A percentile compares a stretch with the other conserved stretches of the same genome.
Evolutionary conservation across 305 asterid genomes (phyloP).

Genomic region (Nicotiana rustica): DNA sequence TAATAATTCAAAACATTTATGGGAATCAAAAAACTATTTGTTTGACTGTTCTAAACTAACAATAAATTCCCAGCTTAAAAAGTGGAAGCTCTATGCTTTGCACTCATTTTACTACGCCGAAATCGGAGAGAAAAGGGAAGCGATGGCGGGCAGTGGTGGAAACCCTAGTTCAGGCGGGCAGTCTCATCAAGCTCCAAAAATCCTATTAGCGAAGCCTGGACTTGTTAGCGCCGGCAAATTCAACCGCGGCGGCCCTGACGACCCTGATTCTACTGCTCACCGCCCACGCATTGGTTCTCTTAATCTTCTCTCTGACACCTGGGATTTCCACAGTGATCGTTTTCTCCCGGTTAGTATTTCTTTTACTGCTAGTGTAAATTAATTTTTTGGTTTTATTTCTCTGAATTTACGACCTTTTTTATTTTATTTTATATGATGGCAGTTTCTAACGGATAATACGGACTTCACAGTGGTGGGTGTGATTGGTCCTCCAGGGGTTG

Average conservation of each 20-base stretch:
- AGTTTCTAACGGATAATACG: constrained; percentile 94
- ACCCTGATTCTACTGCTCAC: constrained; percentile 64
- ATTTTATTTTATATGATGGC: constrained; percentile 37
- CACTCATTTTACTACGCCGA: not conserved
- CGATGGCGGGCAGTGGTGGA: constrained; percentile 57
- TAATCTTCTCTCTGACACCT: constrained; percentile 84
- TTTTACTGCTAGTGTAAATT: not conserved
- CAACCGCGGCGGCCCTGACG: constrained; percentile 67
- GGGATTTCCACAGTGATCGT: constrained; percentile 89
- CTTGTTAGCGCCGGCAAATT: constrained; percentile 65
- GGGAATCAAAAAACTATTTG: no score
- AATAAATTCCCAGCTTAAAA: no score
- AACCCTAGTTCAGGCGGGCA: constrained; percentile 40
- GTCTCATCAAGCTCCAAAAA: constrained; percentile 68
- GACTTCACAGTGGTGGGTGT: constrained; percentile 94
- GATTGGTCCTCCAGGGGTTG: constrained; percentile 91
- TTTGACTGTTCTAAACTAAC: no score
- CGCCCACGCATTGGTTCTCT: constrained; percentile 88
- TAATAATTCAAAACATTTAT: no score
- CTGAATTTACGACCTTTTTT: constrained; percentile 4
- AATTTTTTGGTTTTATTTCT: not conserved
- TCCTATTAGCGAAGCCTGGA: constrained; percentile 89
- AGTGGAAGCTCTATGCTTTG: no score
- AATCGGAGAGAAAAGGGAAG: not conserved
- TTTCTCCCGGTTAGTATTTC: constrained; percentile 65